These are phyloP conservation scores for Baorangia bicolor DNA, from an alignment of 768 basidiomycete genomes.

Conservation along the genomic window DNA sequence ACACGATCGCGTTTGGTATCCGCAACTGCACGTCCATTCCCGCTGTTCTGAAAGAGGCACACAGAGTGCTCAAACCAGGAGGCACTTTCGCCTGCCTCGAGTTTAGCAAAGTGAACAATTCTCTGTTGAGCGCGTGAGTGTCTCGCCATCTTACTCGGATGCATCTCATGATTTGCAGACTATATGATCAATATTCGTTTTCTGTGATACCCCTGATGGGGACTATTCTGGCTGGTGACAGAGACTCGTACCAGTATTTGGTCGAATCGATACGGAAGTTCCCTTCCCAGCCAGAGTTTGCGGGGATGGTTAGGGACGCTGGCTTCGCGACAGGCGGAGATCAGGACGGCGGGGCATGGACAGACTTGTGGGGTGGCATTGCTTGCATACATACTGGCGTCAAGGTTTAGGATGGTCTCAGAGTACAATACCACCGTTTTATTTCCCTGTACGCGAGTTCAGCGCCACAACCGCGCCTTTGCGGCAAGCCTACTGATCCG, in stretches of 20 bases:
- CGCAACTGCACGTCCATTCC: constrained; percentile 95
- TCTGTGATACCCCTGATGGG: constrained; percentile 91
- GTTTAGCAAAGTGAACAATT: constrained; percentile 91
- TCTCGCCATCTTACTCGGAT: neutral
- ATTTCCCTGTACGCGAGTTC: constrained; percentile 2
- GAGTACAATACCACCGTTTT: neutral
- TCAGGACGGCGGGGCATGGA: constrained; percentile 81
- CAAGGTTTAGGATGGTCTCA: constrained; percentile 52
- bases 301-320: constrained; percentile 82
- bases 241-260: constrained; percentile 94
- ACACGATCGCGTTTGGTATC: constrained; percentile 98
- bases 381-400: constrained; percentile 84
- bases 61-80: constrained; percentile 94
- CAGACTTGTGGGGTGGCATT: constrained; percentile 83
- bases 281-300: constrained; percentile 85
- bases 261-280: constrained; percentile 97
- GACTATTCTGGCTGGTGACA: constrained; percentile 94
- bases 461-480: constrained; percentile 32
- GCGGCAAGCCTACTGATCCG: constrained; percentile 20
- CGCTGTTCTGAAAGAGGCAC: constrained; percentile 82
- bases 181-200: constrained; percentile 96
- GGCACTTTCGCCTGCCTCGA: constrained; percentile 95
- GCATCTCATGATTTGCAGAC: constrained; percentile 41
- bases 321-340: constrained; percentile 76
- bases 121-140: constrained; percentile 80